Evolutionary conservation across 176 grass and related monocot genomes (phyloP).

Genomic region (Phyllostachys edulis): DNA sequence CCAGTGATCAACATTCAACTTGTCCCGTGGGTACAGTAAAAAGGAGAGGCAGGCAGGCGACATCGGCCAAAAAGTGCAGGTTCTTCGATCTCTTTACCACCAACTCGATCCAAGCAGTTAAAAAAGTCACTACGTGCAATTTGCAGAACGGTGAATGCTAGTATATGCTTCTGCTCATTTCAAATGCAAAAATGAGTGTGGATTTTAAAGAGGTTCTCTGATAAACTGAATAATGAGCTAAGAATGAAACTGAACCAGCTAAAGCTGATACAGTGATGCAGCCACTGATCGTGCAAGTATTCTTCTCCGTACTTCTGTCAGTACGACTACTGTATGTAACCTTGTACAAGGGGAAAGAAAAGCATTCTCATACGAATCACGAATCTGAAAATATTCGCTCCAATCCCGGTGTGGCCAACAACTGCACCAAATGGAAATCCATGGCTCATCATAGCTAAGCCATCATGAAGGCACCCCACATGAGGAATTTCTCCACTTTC

Average conservation of each 20-base stretch:
- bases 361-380: neutral
- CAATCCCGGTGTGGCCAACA: constrained; percentile 27
- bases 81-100: neutral
- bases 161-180: neutral
- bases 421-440: constrained; percentile 25
- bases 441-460: constrained; percentile 25
- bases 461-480: constrained; percentile 45
- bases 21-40: neutral
- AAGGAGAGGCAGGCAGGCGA: neutral
- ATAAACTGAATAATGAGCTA: neutral
- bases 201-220: neutral
- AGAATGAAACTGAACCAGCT: neutral
- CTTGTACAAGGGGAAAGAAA: neutral
- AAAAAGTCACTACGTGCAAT: neutral
- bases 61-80: constrained; percentile 13
- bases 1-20: neutral
- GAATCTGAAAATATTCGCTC: constrained; percentile 14
- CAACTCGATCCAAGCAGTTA: neutral
- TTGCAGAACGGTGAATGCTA: neutral
- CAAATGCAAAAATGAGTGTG: neutral
- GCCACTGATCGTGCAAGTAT: neutral
- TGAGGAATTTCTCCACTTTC: constrained; percentile 21
- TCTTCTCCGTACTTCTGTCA: neutral
- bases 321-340: neutral
- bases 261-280: neutral